Evolutionary conservation across 257 asterid genomes (phyloP).

Genomic region (Scutellaria galericulata): DNA sequence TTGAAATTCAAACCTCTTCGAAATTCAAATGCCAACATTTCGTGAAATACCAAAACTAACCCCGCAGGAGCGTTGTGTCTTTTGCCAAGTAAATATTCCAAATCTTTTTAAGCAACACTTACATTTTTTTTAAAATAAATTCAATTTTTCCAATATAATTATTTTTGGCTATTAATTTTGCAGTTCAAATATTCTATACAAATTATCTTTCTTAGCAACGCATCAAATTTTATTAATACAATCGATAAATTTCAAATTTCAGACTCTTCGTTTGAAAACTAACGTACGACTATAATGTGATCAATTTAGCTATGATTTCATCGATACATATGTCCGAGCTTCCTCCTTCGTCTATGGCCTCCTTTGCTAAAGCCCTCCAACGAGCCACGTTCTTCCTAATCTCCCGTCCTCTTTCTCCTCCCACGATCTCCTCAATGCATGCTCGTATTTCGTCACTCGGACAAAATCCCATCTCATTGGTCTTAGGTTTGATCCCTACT

Average conservation of each 20-base stretch:
- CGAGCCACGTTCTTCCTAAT: constrained; percentile 38
- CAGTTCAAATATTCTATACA: too few species aligned
- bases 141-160: too few species aligned
- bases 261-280: not conserved
- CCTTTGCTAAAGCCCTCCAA: constrained; percentile 51
- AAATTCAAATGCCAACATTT: constrained; percentile 27
- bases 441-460: constrained; percentile 44
- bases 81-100: not conserved
- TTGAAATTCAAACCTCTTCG: constrained; percentile 44
- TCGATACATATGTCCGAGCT: constrained; percentile 53
- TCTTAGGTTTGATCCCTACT: constrained; percentile 47
- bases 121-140: too few species aligned
- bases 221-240: too few species aligned
- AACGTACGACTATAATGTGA: not conserved
- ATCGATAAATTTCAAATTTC: not conserved
- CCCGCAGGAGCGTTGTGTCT: constrained; percentile 31
- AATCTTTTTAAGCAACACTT: too few species aligned
- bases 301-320: constrained; percentile 43
- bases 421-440: constrained; percentile 47
- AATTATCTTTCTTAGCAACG: too few species aligned
- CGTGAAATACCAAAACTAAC: constrained; percentile 31
- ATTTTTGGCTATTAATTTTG: too few species aligned
- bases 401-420: constrained; percentile 43
- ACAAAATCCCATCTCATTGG: constrained; percentile 38
- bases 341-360: constrained; percentile 55